Percentiles rank a stretch among this genome's conserved stretches.
Evolutionary conservation across 805 yeast species (phyloP).

Genomic region (Wickerhamiella kurtzmanii): DNA sequence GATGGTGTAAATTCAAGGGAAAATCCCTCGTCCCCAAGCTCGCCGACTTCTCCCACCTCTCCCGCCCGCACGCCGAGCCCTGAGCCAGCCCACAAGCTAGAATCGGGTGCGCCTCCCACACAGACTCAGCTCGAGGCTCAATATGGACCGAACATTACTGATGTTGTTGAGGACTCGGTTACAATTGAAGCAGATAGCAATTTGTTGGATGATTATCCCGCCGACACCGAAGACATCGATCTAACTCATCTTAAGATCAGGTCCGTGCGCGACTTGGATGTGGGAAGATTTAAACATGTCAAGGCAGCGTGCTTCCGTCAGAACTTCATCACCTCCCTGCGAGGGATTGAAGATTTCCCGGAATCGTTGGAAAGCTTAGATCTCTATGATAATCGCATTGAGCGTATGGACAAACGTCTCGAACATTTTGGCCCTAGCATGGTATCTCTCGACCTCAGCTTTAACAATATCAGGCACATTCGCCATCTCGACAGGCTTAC

Average conservation of each 20-base stretch:
- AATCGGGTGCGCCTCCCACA: not conserved
- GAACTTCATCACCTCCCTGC: slow-evolving; percentile 62
- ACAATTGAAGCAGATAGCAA: slow-evolving; percentile 46
- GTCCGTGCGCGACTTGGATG: slow-evolving; percentile 35
- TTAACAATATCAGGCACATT: slow-evolving; percentile 77
- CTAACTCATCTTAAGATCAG: slow-evolving; percentile 44
- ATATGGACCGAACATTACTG: slow-evolving; percentile 1
- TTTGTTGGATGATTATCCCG: slow-evolving; percentile 34
- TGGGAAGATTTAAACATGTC: slow-evolving; percentile 37
- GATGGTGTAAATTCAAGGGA: not conserved
- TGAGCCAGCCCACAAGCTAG: not conserved
- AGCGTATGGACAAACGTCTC: slow-evolving; percentile 57
- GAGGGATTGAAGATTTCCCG: slow-evolving; percentile 50
- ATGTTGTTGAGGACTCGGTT: slow-evolving; percentile 22
- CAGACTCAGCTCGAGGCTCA: not conserved
- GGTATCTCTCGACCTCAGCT: slow-evolving; percentile 62
- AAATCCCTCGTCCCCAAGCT: not conserved
- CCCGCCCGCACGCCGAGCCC: not conserved
- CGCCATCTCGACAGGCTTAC: slow-evolving; percentile 56
- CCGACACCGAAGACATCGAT: slow-evolving; percentile 40
- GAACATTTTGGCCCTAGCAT: slow-evolving; percentile 37
- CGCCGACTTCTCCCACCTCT: not conserved
- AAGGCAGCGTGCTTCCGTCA: slow-evolving; percentile 64
- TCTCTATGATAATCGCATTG: slow-evolving; percentile 80
- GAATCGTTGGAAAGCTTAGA: slow-evolving; percentile 62